These are phyloP conservation scores for Yamadazyma friedrichii DNA, from an alignment of 1,139 yeast species.

Conservation along the genomic window DNA sequence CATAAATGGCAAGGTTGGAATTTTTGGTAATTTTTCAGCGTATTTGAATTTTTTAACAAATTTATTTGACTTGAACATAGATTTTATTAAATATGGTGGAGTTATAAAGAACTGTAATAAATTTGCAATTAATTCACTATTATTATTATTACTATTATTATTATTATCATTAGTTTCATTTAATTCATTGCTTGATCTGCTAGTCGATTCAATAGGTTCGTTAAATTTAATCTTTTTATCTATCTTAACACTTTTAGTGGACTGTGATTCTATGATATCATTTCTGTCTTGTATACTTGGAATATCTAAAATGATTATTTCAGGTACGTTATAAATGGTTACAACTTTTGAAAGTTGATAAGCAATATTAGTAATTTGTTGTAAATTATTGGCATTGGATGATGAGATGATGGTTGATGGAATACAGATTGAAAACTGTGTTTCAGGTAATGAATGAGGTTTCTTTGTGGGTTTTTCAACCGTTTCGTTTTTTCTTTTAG, in stretches of 20 bases:
- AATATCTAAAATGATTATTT: constrained; percentile 65
- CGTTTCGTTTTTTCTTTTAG: constrained; percentile 30
- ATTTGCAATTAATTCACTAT: constrained; percentile 61
- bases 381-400: constrained; percentile 59
- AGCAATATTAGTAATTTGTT: constrained; percentile 69
- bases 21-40: constrained; percentile 70
- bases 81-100: constrained; percentile 74
- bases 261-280: constrained; percentile 16
- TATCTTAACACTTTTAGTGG: constrained; percentile 20
- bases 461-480: constrained; percentile 28
- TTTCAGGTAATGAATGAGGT: constrained; percentile 25
- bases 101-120: constrained; percentile 81
- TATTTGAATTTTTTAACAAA: constrained; percentile 54
- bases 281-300: constrained; percentile 22
- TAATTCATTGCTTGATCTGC: constrained; percentile 4
- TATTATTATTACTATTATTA: constrained; percentile 17
- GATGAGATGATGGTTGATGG: constrained; percentile 58
- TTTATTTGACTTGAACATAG: constrained; percentile 46
- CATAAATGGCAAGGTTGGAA: constrained; percentile 76
- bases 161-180: constrained; percentile 4
- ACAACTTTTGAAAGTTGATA: constrained; percentile 81
- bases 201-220: constrained; percentile 6
- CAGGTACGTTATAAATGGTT: constrained; percentile 65
- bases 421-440: constrained; percentile 52
- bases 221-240: constrained; percentile 19